Evolutionary conservation across 2,329 filamentous ascomycete species (phyloP).

Genomic region (Scolecobasidium constrictum): DNA sequence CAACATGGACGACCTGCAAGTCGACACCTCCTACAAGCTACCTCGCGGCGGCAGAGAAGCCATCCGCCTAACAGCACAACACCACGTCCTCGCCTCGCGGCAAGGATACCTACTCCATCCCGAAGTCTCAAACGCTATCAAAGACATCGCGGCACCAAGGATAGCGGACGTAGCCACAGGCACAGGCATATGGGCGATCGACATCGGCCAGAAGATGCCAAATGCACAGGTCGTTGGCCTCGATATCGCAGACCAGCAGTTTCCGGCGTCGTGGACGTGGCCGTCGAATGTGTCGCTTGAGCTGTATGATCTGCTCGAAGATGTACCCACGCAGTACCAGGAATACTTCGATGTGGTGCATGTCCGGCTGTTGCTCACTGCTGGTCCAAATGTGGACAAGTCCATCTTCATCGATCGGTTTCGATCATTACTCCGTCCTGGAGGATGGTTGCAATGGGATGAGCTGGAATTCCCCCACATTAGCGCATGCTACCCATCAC

Average conservation of each 20-base stretch:
- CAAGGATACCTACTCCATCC: neutral
- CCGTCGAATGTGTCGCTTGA: neutral
- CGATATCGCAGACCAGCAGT: slow-evolving; percentile 26
- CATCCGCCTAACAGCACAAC: no score
- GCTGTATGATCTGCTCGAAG: neutral
- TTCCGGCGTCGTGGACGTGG: slow-evolving; percentile 19
- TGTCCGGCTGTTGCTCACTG: neutral
- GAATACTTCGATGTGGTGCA: slow-evolving; percentile 6
- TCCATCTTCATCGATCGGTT: no score
- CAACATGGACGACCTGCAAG: no score
- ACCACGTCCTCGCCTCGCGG: no score
- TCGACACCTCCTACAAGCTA: no score
- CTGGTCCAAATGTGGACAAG: neutral
- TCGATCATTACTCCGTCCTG: slow-evolving; percentile 2
- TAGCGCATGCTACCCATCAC: no score
- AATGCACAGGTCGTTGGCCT: slow-evolving; percentile 22
- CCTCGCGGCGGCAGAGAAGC: no score
- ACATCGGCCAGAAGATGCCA: slow-evolving; percentile 25
- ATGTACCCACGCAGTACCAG: neutral
- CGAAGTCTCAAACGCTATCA: neutral
- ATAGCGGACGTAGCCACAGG: neutral
- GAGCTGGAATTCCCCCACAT: no score
- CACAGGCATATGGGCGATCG: slow-evolving; percentile 16
- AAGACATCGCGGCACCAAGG: neutral
- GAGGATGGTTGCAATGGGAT: slow-evolving; percentile 6